Evolutionary conservation across 345 rosid genomes (phyloP).

Genomic region (Pistacia atlantica): DNA sequence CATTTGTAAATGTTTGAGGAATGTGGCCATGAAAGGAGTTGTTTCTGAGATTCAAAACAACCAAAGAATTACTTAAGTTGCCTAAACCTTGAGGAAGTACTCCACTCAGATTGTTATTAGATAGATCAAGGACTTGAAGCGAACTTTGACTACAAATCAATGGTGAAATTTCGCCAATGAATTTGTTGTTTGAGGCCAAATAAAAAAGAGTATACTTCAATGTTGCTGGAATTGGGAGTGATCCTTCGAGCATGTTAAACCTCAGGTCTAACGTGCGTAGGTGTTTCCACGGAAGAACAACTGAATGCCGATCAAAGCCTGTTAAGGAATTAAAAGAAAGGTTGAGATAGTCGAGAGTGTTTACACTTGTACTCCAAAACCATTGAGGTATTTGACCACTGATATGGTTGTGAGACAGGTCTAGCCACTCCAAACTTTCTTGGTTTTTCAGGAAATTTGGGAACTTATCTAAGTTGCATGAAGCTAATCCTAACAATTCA

Average conservation of each 20-base stretch:
- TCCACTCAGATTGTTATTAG: slow-evolving; percentile 10
- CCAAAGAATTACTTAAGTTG: background rate
- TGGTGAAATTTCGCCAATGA: background rate
- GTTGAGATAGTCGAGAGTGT: background rate
- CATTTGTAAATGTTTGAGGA: background rate
- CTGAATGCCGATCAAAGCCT: slow-evolving; percentile 3
- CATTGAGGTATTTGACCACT: slow-evolving; percentile 11
- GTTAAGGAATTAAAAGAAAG: slow-evolving; percentile 5
- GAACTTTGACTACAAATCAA: too few species aligned
- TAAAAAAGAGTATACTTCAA: too few species aligned
- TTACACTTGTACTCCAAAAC: background rate
- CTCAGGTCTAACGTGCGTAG: background rate
- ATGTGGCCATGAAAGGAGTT: background rate
- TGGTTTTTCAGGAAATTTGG: background rate
- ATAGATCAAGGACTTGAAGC: background rate
- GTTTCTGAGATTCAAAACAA: background rate
- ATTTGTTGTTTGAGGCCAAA: background rate
- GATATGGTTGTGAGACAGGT: slow-evolving; percentile 4
- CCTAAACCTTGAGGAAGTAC: background rate
- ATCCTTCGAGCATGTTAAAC: background rate
- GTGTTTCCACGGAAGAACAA: background rate
- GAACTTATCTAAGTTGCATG: slow-evolving; percentile 12
- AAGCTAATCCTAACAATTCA: background rate
- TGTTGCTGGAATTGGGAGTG: background rate
- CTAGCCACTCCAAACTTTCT: background rate